Evolutionary conservation across 805 yeast genomes (phyloP).

Genomic region (Sugiyamaella marilandica): DNA sequence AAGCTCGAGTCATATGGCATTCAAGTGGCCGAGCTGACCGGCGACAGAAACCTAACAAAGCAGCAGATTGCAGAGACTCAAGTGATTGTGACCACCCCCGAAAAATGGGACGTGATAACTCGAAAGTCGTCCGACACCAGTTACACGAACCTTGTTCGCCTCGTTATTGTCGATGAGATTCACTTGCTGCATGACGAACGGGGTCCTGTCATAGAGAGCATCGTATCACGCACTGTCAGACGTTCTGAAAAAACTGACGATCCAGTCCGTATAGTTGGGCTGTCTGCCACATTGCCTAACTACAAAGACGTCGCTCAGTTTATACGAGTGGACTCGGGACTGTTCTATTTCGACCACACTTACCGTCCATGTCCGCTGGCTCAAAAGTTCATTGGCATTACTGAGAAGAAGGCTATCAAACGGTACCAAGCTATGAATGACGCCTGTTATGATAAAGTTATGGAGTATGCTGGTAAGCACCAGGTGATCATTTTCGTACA

Average conservation of each 20-base stretch:
- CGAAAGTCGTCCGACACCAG: constrained; percentile 69
- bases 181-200: constrained; percentile 90
- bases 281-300: constrained; percentile 91
- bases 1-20: constrained; percentile 61
- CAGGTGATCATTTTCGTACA: constrained; percentile 91
- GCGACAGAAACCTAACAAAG: constrained; percentile 75
- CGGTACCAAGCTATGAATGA: constrained; percentile 80
- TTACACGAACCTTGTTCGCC: constrained; percentile 57
- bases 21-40: constrained; percentile 80
- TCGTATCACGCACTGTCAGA: constrained; percentile 69
- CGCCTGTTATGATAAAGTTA: constrained; percentile 77
- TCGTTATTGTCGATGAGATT: constrained; percentile 85
- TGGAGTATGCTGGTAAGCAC: constrained; percentile 58
- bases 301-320: constrained; percentile 82
- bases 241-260: constrained; percentile 41
- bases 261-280: constrained; percentile 67
- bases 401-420: constrained; percentile 75
- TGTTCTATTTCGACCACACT: constrained; percentile 77
- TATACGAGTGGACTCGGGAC: constrained; percentile 59
- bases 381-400: constrained; percentile 83
- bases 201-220: constrained; percentile 90
- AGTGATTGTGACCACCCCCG: constrained; percentile 88
- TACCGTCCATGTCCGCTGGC: constrained; percentile 90
- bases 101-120: constrained; percentile 95
- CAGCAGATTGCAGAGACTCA: constrained; percentile 76